These are phyloP conservation scores for Yamadazyma spencermartinsiae DNA, from an alignment of 1,139 yeast species.

Conservation along the genomic window DNA sequence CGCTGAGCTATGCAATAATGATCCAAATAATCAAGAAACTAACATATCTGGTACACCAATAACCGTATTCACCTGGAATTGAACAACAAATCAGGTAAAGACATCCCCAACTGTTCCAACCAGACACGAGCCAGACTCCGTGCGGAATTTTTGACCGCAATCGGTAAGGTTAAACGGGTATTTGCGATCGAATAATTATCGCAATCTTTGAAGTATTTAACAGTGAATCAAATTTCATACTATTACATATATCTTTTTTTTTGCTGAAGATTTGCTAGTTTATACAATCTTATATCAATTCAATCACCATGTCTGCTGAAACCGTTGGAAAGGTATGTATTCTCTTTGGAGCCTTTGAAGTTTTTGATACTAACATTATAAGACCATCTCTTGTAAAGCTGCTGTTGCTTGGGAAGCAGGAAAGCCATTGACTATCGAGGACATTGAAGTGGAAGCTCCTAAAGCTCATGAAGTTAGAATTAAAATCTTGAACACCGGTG, in stretches of 20 bases:
- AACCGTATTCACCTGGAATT: no score
- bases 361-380: constrained; percentile 29
- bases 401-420: constrained; percentile 98
- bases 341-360: no score
- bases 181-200: neutral
- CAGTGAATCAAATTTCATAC: constrained; percentile 1
- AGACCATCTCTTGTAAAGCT: constrained; percentile 87
- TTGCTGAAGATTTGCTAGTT: neutral
- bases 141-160: constrained; percentile 1
- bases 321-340: constrained; percentile 40
- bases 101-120: neutral
- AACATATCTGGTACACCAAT: no score
- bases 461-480: constrained; percentile 96
- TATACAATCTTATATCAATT: neutral
- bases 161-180: constrained; percentile 3
- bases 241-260: no score
- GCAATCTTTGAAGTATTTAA: neutral
- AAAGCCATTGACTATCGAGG: constrained; percentile 82
- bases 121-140: neutral
- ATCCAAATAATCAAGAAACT: no score
- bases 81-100: neutral
- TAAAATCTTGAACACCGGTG: constrained; percentile 84
- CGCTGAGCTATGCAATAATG: no score
- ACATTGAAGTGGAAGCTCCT: constrained; percentile 88
- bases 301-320: constrained; percentile 20